Base-by-base conservation (phyloP, 768 basidiomycete species). In the Coprinopsis cinerea region DNA sequence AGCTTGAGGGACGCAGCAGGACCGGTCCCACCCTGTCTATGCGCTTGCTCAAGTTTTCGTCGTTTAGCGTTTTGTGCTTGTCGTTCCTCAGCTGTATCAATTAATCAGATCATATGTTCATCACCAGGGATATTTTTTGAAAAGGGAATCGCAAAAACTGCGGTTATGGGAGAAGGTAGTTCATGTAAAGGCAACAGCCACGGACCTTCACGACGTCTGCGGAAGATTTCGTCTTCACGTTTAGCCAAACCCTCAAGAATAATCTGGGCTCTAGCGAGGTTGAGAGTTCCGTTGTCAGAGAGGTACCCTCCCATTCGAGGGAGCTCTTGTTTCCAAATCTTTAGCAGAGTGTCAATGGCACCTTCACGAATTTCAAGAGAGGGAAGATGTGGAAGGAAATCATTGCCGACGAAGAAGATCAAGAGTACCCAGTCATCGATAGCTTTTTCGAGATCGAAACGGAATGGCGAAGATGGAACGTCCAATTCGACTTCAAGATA, bases 341-440 rank as follows among this genome's bases (percentile, higher is more conserved):
- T 86, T 64, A 99, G 71, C 53, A 99, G 73, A 50, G 89, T 96
- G 74, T 98, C 96, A 73, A 99, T 97, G 25, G 95, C 96, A 54
- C 96, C 96, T 74, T 99, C 95, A 60, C 96, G 82, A 64, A 99
- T 99, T 75, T 99, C 96, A 76, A 99, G 81, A 52, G 88, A 92
- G 22, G 96, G 96, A 51, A 99, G 77, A 72, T 99, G 96, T 18
- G 96, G 96, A 59, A 99, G 78, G 79, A 99, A 94, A 75, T 97
- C 92, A 73, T 99, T 99, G 59, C 96, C 96, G 65, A 99, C 96
- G 69, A 99, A 97, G 83, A 99, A 99, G 59, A 98, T 98, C 61
- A 99, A 81, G 62, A 99, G 83, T 59, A 99, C 92, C 96, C 96
- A 99, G 67, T 99, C 96, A 78, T 99, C 96, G 68, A 99, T 89